Evolutionary conservation across 2,329 filamentous ascomycete genomes (phyloP), one percentile per base, ranked within the genome.

Genomic region (Aureobasidium musti): DNA sequence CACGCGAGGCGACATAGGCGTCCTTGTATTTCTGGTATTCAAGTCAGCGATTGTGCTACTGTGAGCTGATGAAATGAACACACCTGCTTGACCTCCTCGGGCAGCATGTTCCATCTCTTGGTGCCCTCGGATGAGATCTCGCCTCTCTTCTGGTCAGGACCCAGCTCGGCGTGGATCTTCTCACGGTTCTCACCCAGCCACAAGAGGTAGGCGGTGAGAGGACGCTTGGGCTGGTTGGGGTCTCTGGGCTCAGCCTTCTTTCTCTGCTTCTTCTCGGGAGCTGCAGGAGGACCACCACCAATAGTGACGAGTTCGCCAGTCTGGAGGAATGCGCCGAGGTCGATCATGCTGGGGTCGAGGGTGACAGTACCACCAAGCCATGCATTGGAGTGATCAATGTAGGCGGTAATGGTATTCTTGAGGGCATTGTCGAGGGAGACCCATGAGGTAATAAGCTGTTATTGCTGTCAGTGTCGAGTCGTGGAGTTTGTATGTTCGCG

Each of bases 151-250:
- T 90, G 89, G 8, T 89, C 87, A 68, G 87, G 84, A n/a, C 86
- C 76, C 13, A 96, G 84, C 54, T 78, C 74, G 5, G 75, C 74
- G 67, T 91, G 89, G 72, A 98, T 95, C 76, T 91, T 89, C 61
- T 88, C 86, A 59, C 95, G 90, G 70, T 92, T 92, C 70, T 90
- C 89, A 78, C 96, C 90, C 84, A 96, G 92, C 82, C 92, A 98
- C 68, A 97, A 82, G 83, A 98, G 97, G 82, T 96, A 97, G 2
- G 94, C 92, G 6, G 94, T 98, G 75, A 97, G 79, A 10, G 94
- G 93, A 60, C 93, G 88, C 86, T 97, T 98, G 68, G 94, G 94
- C 7, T 93, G 93, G 78, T 97, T 96, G 72, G 93, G 93, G 77
- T 98, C 94, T 71, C 77, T 80, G n/a, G n/a, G n/a, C 75, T 82